These are phyloP conservation scores for Phytophthora ohioensis DNA, from an alignment of 352 stramenopile genomes.

Conservation along the genomic window DNA sequence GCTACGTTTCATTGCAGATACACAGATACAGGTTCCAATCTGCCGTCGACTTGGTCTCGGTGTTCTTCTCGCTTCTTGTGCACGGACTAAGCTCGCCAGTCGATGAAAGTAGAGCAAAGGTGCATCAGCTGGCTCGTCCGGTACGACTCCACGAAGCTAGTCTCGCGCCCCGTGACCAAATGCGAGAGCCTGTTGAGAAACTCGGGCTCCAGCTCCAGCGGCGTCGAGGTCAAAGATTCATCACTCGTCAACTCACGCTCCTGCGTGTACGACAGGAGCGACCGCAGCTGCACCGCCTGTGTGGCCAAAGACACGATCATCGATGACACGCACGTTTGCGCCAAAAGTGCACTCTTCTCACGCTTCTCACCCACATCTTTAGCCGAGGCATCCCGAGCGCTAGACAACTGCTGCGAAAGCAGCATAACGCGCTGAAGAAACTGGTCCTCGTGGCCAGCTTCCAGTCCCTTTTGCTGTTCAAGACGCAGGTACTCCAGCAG, in stretches of 20 bases:
- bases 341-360: constrained; percentile 41
- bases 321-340: constrained; percentile 65
- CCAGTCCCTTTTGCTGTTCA: constrained; percentile 66
- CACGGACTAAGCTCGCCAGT: constrained; percentile 57
- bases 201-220: constrained; percentile 56
- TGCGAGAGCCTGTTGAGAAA: constrained; percentile 54
- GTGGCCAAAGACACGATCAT: constrained; percentile 70
- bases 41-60: constrained; percentile 14
- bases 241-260: constrained; percentile 47
- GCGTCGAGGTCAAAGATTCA: constrained; percentile 26
- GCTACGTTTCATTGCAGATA: constrained; percentile 27
- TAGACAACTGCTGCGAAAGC: constrained; percentile 65
- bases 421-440: constrained; percentile 70
- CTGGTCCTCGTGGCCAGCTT: constrained; percentile 60
- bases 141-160: constrained; percentile 66
- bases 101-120: constrained; percentile 68
- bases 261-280: constrained; percentile 58
- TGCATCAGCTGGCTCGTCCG: constrained; percentile 62
- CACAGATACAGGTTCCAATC: constrained; percentile 18
- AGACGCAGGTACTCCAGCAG: constrained; percentile 78
- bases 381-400: constrained; percentile 41
- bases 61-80: constrained; percentile 10
- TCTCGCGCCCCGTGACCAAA: constrained; percentile 54
- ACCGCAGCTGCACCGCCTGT: constrained; percentile 60
- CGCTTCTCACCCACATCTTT: constrained; percentile 22